Evolutionary conservation across 805 yeast species (phyloP), one percentile per base, ranked within the genome.

Genomic region (Wickerhamiella sergipiensis): DNA sequence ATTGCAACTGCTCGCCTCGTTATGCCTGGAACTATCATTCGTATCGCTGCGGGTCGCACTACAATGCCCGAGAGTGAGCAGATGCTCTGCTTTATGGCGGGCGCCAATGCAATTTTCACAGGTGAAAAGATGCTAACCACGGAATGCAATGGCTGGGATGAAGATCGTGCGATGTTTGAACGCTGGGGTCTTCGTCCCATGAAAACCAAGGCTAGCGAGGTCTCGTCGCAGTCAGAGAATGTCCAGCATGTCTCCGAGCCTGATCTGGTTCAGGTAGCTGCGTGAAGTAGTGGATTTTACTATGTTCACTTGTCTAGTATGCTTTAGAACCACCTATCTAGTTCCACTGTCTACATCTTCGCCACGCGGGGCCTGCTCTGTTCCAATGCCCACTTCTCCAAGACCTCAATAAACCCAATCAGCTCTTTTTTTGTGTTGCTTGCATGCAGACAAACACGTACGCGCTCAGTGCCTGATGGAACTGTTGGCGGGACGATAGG

Each of bases 131-230:
- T 84, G 90, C 68, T 84, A 51, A 84, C 92, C 2, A 85, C 92
- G 3, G 78, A 80, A 79, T 83, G 90, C 62, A 81, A 78, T 57
- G 88, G 87, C 6, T 84, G 90, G 89, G 86, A 83, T 45, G 89
- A 83, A 59, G 92, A 84, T 61, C 81, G 74, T 52, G 73, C 65
- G 8, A 77, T 84, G 86, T 67, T 84, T 29, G 62, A 66, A 6
- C 78, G 74, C 58, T 84, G 89, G 89, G 92, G 92, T 0, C 57
- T 80, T 58, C 26, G 36, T 12, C 56, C 56, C 7, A 55, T 55
- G 57, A 50, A 46, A 43, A 50, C 47, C 13, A 66, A 64, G 18
- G 33, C 46, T 2, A 43, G 46, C 19, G 36, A 23, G 17, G 40
- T 36, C 4, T 29, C 33, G 12, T 3, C 12, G 15, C 3, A 29